Evolutionary conservation across 352 stramenopile species (phyloP), one percentile per base, ranked within the genome.

Genomic region (Hyphochytrium catenoides): DNA sequence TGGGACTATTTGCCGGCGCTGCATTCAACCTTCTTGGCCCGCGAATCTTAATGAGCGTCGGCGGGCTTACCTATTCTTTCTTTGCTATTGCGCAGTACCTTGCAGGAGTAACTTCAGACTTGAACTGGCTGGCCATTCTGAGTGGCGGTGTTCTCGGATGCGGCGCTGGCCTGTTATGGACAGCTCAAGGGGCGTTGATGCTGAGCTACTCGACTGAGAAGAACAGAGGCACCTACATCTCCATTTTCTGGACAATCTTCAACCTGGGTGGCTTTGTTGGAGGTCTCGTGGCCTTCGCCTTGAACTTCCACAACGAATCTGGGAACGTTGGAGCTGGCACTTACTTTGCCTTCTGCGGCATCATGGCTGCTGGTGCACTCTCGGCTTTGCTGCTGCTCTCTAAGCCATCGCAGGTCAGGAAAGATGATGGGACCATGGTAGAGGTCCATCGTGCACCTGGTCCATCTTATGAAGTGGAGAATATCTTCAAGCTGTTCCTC

Each of bases 161-260:
- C 22, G 63, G 60, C 3, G 70, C 70, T 3, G 61, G 56, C 0
- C 51, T 75, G 4, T 52, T 85, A 2, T 86, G 67, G 71, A 75
- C 62, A 3, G 59, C 63, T 11, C 65, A 85, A 27, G 66, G 70
- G 8, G 43, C 52, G 7, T 60, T 81, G 43, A 51, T 70, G 16
- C 54, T 81, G 42, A 49, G 50, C 30, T 74, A 76, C 52, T 26
- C 61, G 21, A 59, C 45, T 5, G 29, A 31, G 5, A 35, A 39
- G 31, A 64, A 42, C 33, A 59, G 56, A 31, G 67, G 70, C 6
- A 37, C 26, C 21, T 62, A 70, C 28, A 52, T 85, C 39, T 53
- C 53, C 12, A 34, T 54, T 6, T 83, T 86, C 44, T 83, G 68
- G 71, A 44, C 62, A 30, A 59, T 83, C 28, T 86, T 86, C 47